These are phyloP conservation scores for Ilyonectria mors-panacis DNA, from an alignment of 2,329 filamentous ascomycete species.

Conservation along the genomic window DNA sequence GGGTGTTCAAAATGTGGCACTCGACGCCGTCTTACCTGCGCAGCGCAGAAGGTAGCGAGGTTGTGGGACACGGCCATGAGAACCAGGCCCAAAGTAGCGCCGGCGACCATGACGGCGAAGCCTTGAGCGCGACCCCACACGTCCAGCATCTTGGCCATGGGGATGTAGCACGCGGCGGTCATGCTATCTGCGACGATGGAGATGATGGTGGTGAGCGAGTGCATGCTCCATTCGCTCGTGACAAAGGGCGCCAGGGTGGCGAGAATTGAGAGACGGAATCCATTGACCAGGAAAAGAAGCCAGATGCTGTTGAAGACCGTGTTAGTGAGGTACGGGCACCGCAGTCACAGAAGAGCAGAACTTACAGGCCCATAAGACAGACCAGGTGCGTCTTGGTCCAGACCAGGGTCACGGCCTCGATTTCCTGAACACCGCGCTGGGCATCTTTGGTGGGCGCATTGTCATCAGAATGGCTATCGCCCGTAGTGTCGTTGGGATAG, in stretches of 20 bases:
- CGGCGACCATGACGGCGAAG: conserved; percentile 66
- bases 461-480: neutral
- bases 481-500: no score
- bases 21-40: conserved; percentile 53
- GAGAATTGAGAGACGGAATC: conserved; percentile 61
- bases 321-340: conserved; percentile 17
- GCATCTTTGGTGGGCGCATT: conserved; percentile 39
- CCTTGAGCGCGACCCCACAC: conserved; percentile 75
- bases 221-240: conserved; percentile 65
- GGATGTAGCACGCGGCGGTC: conserved; percentile 72
- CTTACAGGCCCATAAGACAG: conserved; percentile 52
- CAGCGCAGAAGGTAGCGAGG: conserved; percentile 64
- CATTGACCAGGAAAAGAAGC: conserved; percentile 66
- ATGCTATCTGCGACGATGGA: conserved; percentile 68
- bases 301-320: conserved; percentile 55
- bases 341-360: neutral
- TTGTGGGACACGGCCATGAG: conserved; percentile 72
- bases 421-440: conserved; percentile 57
- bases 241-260: conserved; percentile 61
- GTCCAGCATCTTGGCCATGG: conserved; percentile 74
- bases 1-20: neutral
- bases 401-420: conserved; percentile 58
- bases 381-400: conserved; percentile 58
- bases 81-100: conserved; percentile 65
- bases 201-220: conserved; percentile 69